Percentiles rank a stretch among this genome's conserved stretches.
These are phyloP conservation scores for Exophiala oligosperma DNA, from an alignment of 2,329 filamentous ascomycete genomes.

Conservation along the genomic window DNA sequence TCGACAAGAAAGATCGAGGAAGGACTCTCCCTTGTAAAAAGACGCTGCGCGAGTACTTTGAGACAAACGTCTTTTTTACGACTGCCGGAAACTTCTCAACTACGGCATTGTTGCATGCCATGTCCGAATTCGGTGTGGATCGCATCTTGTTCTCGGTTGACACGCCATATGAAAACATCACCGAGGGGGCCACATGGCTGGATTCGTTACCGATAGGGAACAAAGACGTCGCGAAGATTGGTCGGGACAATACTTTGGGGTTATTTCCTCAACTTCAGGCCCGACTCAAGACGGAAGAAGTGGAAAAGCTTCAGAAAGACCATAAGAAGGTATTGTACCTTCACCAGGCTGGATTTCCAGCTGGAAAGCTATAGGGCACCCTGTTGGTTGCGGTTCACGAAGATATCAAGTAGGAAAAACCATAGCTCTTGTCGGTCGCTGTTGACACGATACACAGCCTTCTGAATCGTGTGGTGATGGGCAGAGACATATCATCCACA, in stretches of 20 bases:
- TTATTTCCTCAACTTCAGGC: constrained; percentile 4
- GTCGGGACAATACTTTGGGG: constrained; percentile 7
- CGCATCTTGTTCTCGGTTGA: constrained; percentile 42
- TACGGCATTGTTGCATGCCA: constrained; percentile 38
- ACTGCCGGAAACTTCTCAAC: constrained; percentile 42
- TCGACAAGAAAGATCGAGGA: constrained; percentile 19
- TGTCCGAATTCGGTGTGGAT: constrained; percentile 39
- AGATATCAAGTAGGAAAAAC: too few species aligned
- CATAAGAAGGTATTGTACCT: constrained; percentile 1
- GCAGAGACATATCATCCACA: too few species aligned
- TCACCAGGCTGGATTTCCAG: neutral
- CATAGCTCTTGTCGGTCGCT: too few species aligned
- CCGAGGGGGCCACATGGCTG: constrained; percentile 25
- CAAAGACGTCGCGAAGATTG: constrained; percentile 9
- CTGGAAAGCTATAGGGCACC: neutral
- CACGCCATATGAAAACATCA: constrained; percentile 29
- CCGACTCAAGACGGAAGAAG: constrained; percentile 1
- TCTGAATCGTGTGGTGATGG: too few species aligned
- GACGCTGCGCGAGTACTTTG: constrained; percentile 41
- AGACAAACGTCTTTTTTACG: constrained; percentile 42
- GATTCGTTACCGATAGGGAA: constrained; percentile 17
- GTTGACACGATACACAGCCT: too few species aligned
- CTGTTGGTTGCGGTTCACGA: too few species aligned
- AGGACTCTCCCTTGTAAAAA: constrained; percentile 29
- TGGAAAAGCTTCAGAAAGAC: constrained; percentile 7